phyloP scores from a whole-genome alignment of 768 basidiomycete genomes.

The Clavulina sp. region DNA sequence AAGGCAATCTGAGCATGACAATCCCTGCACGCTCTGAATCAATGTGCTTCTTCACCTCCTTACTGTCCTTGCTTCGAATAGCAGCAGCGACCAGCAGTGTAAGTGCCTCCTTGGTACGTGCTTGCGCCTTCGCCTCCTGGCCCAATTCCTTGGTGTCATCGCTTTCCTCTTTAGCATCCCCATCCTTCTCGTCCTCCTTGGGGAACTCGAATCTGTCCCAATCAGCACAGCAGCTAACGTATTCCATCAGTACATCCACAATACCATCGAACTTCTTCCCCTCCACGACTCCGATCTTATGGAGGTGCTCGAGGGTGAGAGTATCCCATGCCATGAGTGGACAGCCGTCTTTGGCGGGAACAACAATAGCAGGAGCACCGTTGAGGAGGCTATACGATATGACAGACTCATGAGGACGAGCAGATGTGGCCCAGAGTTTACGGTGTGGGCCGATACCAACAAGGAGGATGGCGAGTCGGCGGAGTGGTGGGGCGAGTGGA shows the following conservation, averaged over 20 bases:
- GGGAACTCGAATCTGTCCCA: slow-evolving; percentile 34
- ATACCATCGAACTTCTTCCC: slow-evolving; percentile 32
- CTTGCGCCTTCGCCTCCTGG: slow-evolving; percentile 19
- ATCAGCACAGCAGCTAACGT: slow-evolving; percentile 42
- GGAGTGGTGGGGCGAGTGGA: too few species aligned
- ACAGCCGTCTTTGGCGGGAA: slow-evolving; percentile 40
- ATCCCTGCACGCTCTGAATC: slow-evolving; percentile 42
- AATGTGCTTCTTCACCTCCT: slow-evolving; percentile 36
- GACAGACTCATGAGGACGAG: slow-evolving; percentile 43
- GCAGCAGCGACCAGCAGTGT: slow-evolving; percentile 36
- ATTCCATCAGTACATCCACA: slow-evolving; percentile 39
- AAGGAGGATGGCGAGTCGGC: slow-evolving; percentile 38
- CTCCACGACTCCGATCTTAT: slow-evolving; percentile 29
- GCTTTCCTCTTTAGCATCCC: slow-evolving; percentile 11
- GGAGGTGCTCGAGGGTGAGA: slow-evolving; percentile 38
- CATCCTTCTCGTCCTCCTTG: slow-evolving; percentile 6
- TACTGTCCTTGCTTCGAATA: slow-evolving; percentile 33
- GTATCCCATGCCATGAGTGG: slow-evolving; percentile 50
- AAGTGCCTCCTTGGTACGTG: slow-evolving; percentile 31
- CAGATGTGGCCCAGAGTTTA: slow-evolving; percentile 38
- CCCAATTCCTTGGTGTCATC: slow-evolving; percentile 2
- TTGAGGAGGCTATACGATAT: slow-evolving; percentile 44
- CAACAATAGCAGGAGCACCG: slow-evolving; percentile 40
- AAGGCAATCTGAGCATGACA: slow-evolving; percentile 51
- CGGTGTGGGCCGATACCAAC: slow-evolving; percentile 47